phyloP scores from a whole-genome alignment of 2,329 filamentous ascomycete species.

The Aureobasidium sp. region DNA sequence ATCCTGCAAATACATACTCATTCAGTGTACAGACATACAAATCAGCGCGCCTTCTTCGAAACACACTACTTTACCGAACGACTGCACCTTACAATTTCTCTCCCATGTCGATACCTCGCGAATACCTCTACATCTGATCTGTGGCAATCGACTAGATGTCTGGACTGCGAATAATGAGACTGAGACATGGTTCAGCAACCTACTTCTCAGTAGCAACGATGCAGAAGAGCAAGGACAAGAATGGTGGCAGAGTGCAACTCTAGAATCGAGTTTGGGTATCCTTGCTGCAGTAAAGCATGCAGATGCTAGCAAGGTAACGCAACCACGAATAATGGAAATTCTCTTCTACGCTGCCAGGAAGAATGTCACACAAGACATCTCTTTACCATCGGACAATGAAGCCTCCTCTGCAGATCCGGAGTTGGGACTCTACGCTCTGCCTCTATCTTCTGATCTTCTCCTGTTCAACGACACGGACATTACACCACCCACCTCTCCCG shows the following conservation, averaged over 20 bases:
- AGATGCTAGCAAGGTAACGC: not conserved
- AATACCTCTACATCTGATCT: slow-evolving; percentile 35
- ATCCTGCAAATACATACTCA: not conserved
- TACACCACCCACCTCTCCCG: slow-evolving; percentile 25
- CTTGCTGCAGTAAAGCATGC: slow-evolving; percentile 27
- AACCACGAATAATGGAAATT: slow-evolving; percentile 34
- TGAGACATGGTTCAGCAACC: slow-evolving; percentile 34
- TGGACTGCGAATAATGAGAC: slow-evolving; percentile 30
- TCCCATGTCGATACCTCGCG: slow-evolving; percentile 33
- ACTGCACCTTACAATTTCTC: slow-evolving; percentile 27
- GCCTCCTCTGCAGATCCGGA: not conserved
- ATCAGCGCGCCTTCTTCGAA: not conserved
- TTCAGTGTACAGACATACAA: not conserved
- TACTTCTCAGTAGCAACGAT: slow-evolving; percentile 24
- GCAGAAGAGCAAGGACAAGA: slow-evolving; percentile 14
- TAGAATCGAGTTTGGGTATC: slow-evolving; percentile 36
- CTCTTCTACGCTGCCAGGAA: slow-evolving; percentile 38
- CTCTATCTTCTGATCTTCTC: slow-evolving; percentile 38
- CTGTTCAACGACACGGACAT: slow-evolving; percentile 16
- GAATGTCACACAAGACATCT: slow-evolving; percentile 19
- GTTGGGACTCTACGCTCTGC: slow-evolving; percentile 34
- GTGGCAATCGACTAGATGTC: slow-evolving; percentile 33
- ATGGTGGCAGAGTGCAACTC: slow-evolving; percentile 33
- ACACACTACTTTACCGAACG: not conserved
- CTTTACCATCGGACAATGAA: slow-evolving; percentile 27